Percentiles rank a stretch among this genome's conserved stretches.
Conservation (phyloP, 2,329 filamentous ascomycete genomes). For the Pseudocercospora eumusae region DNA sequence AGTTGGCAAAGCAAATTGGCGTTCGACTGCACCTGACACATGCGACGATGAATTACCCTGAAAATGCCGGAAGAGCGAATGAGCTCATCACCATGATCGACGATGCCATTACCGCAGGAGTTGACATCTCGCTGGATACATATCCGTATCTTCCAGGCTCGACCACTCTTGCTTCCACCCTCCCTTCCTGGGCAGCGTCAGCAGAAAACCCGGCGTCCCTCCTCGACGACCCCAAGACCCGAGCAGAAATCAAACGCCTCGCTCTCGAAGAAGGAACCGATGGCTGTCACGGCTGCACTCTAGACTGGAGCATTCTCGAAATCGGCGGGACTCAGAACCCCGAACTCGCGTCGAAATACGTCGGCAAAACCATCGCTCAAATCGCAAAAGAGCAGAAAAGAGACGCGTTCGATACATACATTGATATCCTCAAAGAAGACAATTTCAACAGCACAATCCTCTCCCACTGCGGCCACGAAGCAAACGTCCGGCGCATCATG, state of each 20-base stretch:
- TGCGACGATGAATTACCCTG: constrained; percentile 36
- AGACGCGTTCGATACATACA: constrained; percentile 34
- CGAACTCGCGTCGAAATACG: constrained; percentile 25
- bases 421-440: constrained; percentile 33
- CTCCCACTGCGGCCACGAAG: constrained; percentile 34
- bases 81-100: constrained; percentile 36
- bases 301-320: constrained; percentile 35
- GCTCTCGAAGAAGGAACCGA: constrained; percentile 33
- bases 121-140: constrained; percentile 34
- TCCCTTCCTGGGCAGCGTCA: constrained; percentile 33
- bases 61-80: constrained; percentile 34
- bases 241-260: constrained; percentile 31
- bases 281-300: constrained; percentile 33
- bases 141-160: constrained; percentile 36
- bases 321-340: constrained; percentile 33
- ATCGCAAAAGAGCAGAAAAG: constrained; percentile 30
- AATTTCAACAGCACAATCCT: constrained; percentile 35
- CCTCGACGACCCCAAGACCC: constrained; percentile 26
- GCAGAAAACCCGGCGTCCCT: constrained; percentile 29
- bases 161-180: constrained; percentile 31
- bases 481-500: constrained; percentile 36
- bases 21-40: constrained; percentile 36
- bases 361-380: constrained; percentile 34
- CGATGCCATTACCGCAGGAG: constrained; percentile 28
- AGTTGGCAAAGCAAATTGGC: constrained; percentile 32